Percentiles rank a stretch among this genome's conserved stretches.
phyloP scores from a whole-genome alignment of 345 rosid species.

The Nephelium lappaceum region DNA sequence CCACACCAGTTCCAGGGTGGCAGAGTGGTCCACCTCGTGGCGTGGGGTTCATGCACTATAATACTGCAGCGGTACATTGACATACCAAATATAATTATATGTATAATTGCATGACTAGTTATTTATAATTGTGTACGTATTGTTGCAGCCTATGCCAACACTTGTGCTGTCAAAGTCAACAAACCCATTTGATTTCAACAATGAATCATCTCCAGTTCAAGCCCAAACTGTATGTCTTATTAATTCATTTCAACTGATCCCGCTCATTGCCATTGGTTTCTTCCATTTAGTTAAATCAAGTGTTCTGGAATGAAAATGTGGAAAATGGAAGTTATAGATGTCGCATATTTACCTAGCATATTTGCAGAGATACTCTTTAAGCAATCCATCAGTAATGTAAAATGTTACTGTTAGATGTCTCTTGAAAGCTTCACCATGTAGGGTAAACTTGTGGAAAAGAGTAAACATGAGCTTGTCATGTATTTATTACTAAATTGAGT shows the following conservation, averaged over 20 bases:
- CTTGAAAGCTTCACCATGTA: neutral
- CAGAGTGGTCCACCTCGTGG: slow-evolving; percentile 68
- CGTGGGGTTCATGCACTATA: slow-evolving; percentile 70
- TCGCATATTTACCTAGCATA: neutral
- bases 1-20: slow-evolving; percentile 68
- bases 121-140: slow-evolving; percentile 15
- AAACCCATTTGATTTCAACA: slow-evolving; percentile 81
- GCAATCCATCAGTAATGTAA: neutral
- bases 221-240: slow-evolving; percentile 55
- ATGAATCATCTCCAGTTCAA: slow-evolving; percentile 54
- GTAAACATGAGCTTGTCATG: neutral
- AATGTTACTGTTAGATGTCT: neutral
- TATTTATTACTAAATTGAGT: neutral
- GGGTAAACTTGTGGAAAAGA: neutral
- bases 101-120: slow-evolving; percentile 1
- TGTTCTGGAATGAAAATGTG: neutral
- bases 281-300: neutral
- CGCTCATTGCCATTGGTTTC: neutral
- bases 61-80: slow-evolving; percentile 53
- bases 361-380: neutral
- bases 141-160: slow-evolving; percentile 58
- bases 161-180: slow-evolving; percentile 57
- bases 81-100: slow-evolving; percentile 14
- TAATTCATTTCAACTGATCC: slow-evolving; percentile 21
- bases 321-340: neutral